Evolutionary conservation across 371 early-diverging fungal genomes (phyloP).

Genomic region (Actinomortierella wolfii): DNA sequence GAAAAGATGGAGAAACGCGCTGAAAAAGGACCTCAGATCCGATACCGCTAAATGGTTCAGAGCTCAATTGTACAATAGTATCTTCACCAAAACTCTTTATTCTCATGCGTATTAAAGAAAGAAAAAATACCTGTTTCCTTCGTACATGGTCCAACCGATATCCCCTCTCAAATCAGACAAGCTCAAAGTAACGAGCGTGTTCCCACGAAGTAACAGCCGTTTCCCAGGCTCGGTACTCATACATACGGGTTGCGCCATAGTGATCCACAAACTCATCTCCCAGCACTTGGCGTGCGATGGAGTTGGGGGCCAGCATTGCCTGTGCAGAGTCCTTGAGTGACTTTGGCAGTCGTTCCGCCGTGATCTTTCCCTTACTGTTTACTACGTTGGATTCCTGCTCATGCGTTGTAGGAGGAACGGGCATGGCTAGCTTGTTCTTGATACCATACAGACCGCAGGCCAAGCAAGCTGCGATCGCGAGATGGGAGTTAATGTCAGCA

Average conservation of each 20-base stretch:
- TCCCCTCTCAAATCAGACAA: too few relatives aligned
- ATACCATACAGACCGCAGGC: conserved; percentile 84
- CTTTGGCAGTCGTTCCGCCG: conserved; percentile 61
- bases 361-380: conserved; percentile 10
- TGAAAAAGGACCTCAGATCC: conserved; percentile 48
- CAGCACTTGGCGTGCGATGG: conserved; percentile 77
- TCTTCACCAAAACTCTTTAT: too few relatives aligned
- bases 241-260: conserved; percentile 69
- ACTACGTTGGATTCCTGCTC: conserved; percentile 7
- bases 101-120: too few relatives aligned
- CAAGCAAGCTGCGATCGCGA: conserved; percentile 78
- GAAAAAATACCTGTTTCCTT: too few relatives aligned
- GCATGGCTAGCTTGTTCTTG: conserved; percentile 58
- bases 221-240: conserved; percentile 80
- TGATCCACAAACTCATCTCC: conserved; percentile 84
- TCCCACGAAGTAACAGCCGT: conserved; percentile 82
- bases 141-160: too few relatives aligned
- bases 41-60: too few relatives aligned
- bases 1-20: conserved; percentile 64
- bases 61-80: too few relatives aligned
- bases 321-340: conserved; percentile 69
- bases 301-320: conserved; percentile 64
- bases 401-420: conserved; percentile 47
- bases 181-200: conserved; percentile 72
- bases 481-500: conserved; percentile 82